Percentiles rank a stretch among this genome's conserved stretches.
Conservation (phyloP, 495 filamentous ascomycete species). For the Aspergillus heteromorphus region DNA sequence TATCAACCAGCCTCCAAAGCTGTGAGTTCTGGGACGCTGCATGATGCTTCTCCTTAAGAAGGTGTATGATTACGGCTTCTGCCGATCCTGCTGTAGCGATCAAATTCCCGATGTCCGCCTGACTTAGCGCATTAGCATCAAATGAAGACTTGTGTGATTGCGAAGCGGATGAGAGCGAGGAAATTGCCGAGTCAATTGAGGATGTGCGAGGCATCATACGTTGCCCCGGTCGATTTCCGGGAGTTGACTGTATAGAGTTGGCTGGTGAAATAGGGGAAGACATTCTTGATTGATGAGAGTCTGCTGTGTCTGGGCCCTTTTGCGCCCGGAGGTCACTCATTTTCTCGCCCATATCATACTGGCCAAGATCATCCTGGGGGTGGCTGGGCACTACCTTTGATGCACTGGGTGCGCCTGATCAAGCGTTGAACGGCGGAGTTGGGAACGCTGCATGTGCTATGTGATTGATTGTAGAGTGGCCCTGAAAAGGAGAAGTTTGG, state of each 20-base stretch:
- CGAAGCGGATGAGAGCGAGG: constrained; percentile 68
- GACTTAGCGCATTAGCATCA: constrained; percentile 44
- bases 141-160: constrained; percentile 61
- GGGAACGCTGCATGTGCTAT: constrained; percentile 33
- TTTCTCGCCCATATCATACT: constrained; percentile 20
- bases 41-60: constrained; percentile 87
- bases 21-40: constrained; percentile 85
- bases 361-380: constrained; percentile 1
- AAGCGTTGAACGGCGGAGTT: constrained; percentile 21
- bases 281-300: constrained; percentile 28
- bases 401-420: constrained; percentile 14
- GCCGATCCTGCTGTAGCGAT: constrained; percentile 81
- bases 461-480: constrained; percentile 18
- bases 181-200: constrained; percentile 93
- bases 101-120: constrained; percentile 64
- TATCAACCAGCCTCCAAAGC: constrained; percentile 92
- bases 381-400: constrained; percentile 13
- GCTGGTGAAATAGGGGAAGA: constrained; percentile 28
- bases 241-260: constrained; percentile 26
- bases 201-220: constrained; percentile 68
- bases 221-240: constrained; percentile 29
- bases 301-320: constrained; percentile 22
- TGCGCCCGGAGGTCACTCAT: constrained; percentile 17
- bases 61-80: constrained; percentile 80
- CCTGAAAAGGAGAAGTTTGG: constrained; percentile 21